phyloP scores from a whole-genome alignment of 2,329 filamentous ascomycete genomes.

The Fusarium sp. region DNA sequence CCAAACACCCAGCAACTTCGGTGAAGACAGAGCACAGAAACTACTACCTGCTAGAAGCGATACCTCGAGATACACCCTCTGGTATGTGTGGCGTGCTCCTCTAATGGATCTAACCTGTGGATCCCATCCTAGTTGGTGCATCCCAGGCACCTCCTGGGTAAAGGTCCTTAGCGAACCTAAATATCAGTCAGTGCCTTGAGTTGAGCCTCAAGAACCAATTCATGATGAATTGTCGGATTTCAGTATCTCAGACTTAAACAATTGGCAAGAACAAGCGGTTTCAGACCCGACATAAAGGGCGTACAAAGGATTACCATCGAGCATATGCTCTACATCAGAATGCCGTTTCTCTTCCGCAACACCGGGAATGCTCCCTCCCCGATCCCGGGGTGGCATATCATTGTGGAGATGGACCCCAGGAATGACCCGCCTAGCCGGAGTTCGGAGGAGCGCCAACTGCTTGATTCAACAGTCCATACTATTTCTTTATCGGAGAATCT shows the following conservation, averaged over 20 bases:
- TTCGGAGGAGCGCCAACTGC: constrained; percentile 41
- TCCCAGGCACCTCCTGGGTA: constrained; percentile 29
- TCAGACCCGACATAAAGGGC: neutral
- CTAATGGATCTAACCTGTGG: constrained; percentile 36
- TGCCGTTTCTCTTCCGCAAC: constrained; percentile 34
- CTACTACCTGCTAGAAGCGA: constrained; percentile 6
- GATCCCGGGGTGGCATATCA: constrained; percentile 42
- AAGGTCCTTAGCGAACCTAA: constrained; percentile 19
- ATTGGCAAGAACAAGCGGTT: neutral
- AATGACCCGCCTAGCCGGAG: constrained; percentile 43
- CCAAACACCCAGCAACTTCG: constrained; percentile 23
- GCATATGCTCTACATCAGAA: neutral
- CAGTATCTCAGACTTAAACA: neutral
- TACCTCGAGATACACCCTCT: constrained; percentile 29
- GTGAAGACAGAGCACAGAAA: constrained; percentile 27
- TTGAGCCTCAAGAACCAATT: constrained; percentile 26
- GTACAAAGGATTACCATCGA: neutral
- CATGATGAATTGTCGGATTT: neutral
- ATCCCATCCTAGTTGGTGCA: constrained; percentile 27
- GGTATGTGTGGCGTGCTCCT: constrained; percentile 10
- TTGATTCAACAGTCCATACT: constrained; percentile 26
- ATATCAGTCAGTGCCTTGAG: neutral
- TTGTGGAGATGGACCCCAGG: constrained; percentile 29
- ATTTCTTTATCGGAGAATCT: constrained; percentile 21
- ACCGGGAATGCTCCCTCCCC: constrained; percentile 39